Conservation (phyloP, 1,139 yeast species). For the Pichia sp. region DNA sequence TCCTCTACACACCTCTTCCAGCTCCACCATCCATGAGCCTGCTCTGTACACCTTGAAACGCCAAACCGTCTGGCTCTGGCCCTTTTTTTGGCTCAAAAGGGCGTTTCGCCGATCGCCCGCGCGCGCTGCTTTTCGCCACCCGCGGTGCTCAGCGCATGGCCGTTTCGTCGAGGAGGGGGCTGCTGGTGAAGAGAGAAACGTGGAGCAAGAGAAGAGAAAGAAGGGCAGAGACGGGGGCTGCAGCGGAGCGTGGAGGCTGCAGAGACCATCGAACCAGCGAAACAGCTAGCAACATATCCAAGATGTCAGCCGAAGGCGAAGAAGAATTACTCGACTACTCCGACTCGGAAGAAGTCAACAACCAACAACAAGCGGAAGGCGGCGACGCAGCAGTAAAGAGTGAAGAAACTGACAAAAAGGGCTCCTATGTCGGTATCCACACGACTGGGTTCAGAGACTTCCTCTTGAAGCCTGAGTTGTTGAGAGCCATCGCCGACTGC, state of each 20-base stretch:
- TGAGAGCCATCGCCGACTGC: conserved; percentile 97
- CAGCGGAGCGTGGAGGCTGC: no score
- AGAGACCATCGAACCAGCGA: not conserved
- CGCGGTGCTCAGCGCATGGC: not conserved
- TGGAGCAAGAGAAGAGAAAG: not conserved
- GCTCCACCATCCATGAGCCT: no score
- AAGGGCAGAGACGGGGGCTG: not conserved
- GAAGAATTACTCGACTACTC: conserved; percentile 98
- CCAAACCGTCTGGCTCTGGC: not conserved
- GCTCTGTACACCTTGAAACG: not conserved
- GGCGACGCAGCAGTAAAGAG: conserved; percentile 51
- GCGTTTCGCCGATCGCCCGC: not conserved
- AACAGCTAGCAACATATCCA: not conserved
- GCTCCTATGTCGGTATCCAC: conserved; percentile 96
- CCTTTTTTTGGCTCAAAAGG: not conserved
- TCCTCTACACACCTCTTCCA: no score
- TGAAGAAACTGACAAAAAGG: conserved; percentile 74
- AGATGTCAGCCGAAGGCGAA: conserved; percentile 90
- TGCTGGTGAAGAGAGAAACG: not conserved
- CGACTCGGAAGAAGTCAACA: conserved; percentile 90
- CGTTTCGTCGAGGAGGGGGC: not conserved
- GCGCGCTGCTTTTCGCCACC: not conserved
- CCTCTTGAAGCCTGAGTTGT: conserved; percentile 89
- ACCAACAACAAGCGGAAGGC: conserved; percentile 43
- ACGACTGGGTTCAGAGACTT: conserved; percentile 99